Conservation (phyloP, 352 stramenopile species). For the Globisporangium rhizosaccharum region DNA sequence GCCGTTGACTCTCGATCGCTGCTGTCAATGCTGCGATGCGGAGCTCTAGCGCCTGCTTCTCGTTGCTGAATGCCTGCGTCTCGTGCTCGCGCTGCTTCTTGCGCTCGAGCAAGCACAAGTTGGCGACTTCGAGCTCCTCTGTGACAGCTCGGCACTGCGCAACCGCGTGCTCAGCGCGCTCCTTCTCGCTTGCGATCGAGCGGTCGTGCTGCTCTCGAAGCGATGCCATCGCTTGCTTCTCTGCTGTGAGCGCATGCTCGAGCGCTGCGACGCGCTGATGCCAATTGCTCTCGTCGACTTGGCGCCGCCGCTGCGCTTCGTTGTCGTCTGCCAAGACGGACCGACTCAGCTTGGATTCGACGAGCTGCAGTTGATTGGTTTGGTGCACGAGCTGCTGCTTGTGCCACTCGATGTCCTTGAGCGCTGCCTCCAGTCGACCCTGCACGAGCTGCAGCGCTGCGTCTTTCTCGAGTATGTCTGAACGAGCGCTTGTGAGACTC, state of each 20-base stretch:
- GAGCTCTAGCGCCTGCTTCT: constrained; percentile 21
- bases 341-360: constrained; percentile 46
- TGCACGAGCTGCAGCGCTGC: constrained; percentile 20
- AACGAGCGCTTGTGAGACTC: background rate
- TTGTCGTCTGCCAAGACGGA: constrained; percentile 50
- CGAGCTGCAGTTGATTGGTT: constrained; percentile 32
- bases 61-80: constrained; percentile 15
- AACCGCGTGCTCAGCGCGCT: constrained; percentile 38
- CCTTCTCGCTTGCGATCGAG: constrained; percentile 30
- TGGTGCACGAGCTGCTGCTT: constrained; percentile 26
- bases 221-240: constrained; percentile 31
- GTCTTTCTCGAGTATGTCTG: constrained; percentile 1
- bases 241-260: constrained; percentile 43
- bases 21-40: constrained; percentile 15
- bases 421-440: constrained; percentile 12
- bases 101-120: constrained; percentile 63
- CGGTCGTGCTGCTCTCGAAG: constrained; percentile 35
- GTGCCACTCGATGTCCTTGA: constrained; percentile 33
- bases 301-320: constrained; percentile 26
- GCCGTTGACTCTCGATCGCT: background rate
- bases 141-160: constrained; percentile 31
- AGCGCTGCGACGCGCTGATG: constrained; percentile 46
- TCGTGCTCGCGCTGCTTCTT: constrained; percentile 58
- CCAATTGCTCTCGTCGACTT: constrained; percentile 54
- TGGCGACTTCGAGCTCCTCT: constrained; percentile 60